Evolutionary conservation across 176 grass and related monocot species (phyloP).

Genomic region (Eleusine coracana): DNA sequence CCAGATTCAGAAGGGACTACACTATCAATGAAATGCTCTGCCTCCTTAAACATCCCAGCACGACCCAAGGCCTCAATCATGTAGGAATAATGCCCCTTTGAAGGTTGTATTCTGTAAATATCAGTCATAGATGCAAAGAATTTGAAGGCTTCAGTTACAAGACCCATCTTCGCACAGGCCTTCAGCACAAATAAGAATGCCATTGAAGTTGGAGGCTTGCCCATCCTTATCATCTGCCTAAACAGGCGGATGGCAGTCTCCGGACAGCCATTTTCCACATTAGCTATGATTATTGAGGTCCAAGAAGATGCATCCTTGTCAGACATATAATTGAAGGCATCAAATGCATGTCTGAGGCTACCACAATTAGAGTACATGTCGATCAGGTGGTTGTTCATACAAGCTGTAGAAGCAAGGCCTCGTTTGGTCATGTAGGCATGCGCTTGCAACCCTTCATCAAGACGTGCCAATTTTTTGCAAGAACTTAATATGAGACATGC

Average conservation of each 20-base stretch:
- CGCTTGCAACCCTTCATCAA: constrained; percentile 53
- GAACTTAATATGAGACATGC: constrained; percentile 48
- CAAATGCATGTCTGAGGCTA: constrained; percentile 50
- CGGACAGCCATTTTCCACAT: constrained; percentile 52
- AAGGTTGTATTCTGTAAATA: constrained; percentile 58
- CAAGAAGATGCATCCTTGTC: constrained; percentile 61
- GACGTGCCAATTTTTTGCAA: constrained; percentile 39
- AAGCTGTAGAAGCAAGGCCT: constrained; percentile 44
- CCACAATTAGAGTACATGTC: constrained; percentile 69
- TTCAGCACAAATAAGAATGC: constrained; percentile 56
- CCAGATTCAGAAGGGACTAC: constrained; percentile 53
- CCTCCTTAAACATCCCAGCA: constrained; percentile 74
- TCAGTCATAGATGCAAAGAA: constrained; percentile 64
- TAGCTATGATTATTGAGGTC: constrained; percentile 59
- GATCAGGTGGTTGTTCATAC: constrained; percentile 50
- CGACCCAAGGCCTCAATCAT: constrained; percentile 59
- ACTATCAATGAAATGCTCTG: constrained; percentile 67
- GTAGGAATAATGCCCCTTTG: constrained; percentile 48
- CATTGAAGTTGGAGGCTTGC: constrained; percentile 45
- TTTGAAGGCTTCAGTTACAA: constrained; percentile 57
- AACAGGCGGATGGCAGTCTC: constrained; percentile 54
- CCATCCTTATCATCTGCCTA: constrained; percentile 54
- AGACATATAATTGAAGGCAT: constrained; percentile 55
- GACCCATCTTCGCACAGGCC: constrained; percentile 60
- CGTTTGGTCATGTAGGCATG: constrained; percentile 63